Evolutionary conservation across 2,329 filamentous ascomycete genomes (phyloP).

Genomic region (Aspergillus glaucus): DNA sequence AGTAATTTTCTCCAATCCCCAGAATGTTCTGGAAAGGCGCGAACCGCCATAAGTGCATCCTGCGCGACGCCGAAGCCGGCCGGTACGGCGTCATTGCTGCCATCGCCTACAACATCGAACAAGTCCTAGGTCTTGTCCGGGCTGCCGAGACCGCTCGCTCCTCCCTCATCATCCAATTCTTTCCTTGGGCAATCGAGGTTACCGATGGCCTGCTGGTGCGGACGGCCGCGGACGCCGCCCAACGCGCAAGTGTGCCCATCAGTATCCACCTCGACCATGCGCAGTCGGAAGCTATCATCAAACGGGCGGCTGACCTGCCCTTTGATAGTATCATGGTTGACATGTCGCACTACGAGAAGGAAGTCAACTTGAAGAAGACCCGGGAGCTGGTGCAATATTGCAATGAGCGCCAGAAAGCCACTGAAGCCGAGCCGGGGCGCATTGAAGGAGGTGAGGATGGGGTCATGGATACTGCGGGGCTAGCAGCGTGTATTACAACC

Average conservation of each 20-base stretch:
- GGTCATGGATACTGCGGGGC: conserved; percentile 56
- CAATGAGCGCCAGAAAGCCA: conserved; percentile 56
- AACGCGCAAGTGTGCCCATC: conserved; percentile 50
- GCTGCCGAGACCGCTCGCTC: conserved; percentile 60
- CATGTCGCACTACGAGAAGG: conserved; percentile 63
- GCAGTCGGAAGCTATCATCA: conserved; percentile 54
- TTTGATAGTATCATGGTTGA: conserved; percentile 69
- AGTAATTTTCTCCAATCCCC: too few relatives aligned
- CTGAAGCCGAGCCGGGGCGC: conserved; percentile 61
- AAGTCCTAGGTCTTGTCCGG: conserved; percentile 57
- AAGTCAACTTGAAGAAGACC: conserved; percentile 59
- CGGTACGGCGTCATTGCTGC: conserved; percentile 54
- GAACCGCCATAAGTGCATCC: conserved; percentile 34
- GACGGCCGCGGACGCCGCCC: conserved; percentile 47
- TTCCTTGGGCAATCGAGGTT: conserved; percentile 63
- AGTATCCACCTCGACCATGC: conserved; percentile 58
- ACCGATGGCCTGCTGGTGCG: conserved; percentile 49
- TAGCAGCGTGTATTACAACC: conserved; percentile 58
- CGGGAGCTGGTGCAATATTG: conserved; percentile 55
- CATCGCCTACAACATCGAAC: conserved; percentile 61
- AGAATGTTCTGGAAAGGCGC: conserved; percentile 25
- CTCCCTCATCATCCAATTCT: conserved; percentile 62
- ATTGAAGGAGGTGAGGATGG: conserved; percentile 68
- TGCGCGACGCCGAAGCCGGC: conserved; percentile 47
- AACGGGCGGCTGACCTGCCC: conserved; percentile 49